Base-by-base conservation (phyloP, 2,329 filamentous ascomycete species). In the Colletotrichum falcatum region DNA sequence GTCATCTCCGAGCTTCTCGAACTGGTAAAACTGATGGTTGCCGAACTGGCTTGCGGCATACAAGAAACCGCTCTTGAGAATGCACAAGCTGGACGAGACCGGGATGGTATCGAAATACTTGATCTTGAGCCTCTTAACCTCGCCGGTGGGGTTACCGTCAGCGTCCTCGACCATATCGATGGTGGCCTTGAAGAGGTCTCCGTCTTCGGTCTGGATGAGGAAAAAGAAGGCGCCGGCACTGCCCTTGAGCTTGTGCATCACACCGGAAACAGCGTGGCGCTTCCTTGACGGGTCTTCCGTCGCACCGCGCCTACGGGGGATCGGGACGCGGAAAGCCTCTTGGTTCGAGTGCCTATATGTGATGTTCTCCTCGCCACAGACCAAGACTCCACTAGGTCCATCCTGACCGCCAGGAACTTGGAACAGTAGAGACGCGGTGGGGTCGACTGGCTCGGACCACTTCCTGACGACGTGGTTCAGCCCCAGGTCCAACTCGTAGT, bases 91-190 rank as follows among this genome's bases (percentile, higher is more conserved):
- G 0, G 93, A 91, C 0, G 95, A 94, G 46, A 97, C 86, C 0
- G 97, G 95, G 4, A 98, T 92, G 0, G 96, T 99, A 77, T 99
- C 96, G 76, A 98, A 99, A 81, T 98, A 99, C 80, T 98, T 98
- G 82, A 99, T 93, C 80, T 94, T 96, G 68, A 99, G 84, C 69
- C 91, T 88, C 76, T 89, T 89, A 2, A 98, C 95, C 77, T 96
- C 93, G 37, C 92, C 92, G 0, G 93, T 95, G 0, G 91, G 85
- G 70, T 94, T 91, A 16, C 92, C 94, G 56, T 92, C 89, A 1
- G 91, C 89, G 75, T 97, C 93, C 75, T 95, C 92, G 12, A 91
- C 87, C 90, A 98, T 95, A 73, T 98, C 94, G 71, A 99, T 90
- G 0, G 92, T 98, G 60, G 98, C 88, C 80, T 98, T 98, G 87